These are phyloP conservation scores for Fomitopsis pulvina DNA, from an alignment of 768 basidiomycete species.

Conservation along the genomic window DNA sequence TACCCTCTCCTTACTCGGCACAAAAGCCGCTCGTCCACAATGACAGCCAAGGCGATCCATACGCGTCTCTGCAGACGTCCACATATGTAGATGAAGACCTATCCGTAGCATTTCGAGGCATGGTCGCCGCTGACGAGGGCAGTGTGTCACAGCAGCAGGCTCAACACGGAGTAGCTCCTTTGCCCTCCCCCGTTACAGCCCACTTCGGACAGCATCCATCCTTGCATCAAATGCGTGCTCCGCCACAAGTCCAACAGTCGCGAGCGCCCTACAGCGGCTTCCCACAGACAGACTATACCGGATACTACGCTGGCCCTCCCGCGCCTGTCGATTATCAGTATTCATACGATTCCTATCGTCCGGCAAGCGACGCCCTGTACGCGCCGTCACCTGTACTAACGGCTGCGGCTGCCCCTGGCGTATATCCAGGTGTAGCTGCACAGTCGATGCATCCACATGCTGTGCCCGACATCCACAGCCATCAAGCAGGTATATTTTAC, in stretches of 20 bases:
- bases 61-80: slow-evolving; percentile 34
- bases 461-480: slow-evolving; percentile 33
- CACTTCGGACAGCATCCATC: slow-evolving; percentile 10
- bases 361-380: slow-evolving; percentile 45
- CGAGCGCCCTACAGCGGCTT: slow-evolving; percentile 44
- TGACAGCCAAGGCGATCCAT: slow-evolving; percentile 17
- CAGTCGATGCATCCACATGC: slow-evolving; percentile 38
- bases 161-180: slow-evolving; percentile 27
- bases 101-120: slow-evolving; percentile 51
- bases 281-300: slow-evolving; percentile 50
- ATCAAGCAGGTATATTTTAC: slow-evolving; percentile 51
- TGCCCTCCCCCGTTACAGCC: slow-evolving; percentile 12
- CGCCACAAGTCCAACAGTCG: slow-evolving; percentile 36
- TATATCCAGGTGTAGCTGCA: slow-evolving; percentile 43
- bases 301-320: slow-evolving; percentile 49
- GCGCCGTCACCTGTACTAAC: slow-evolving; percentile 38
- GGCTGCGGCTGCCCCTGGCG: slow-evolving; percentile 32
- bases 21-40: slow-evolving; percentile 18
- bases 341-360: slow-evolving; percentile 40
- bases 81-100: slow-evolving; percentile 47
- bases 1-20: slow-evolving; percentile 26
- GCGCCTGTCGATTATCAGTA: slow-evolving; percentile 50
- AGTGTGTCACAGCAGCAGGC: slow-evolving; percentile 21
- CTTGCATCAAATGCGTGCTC: slow-evolving; percentile 34
- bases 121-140: slow-evolving; percentile 51